These are phyloP conservation scores for Dryas alaskensis DNA, from an alignment of 306 rosid genomes.

Conservation along the genomic window DNA sequence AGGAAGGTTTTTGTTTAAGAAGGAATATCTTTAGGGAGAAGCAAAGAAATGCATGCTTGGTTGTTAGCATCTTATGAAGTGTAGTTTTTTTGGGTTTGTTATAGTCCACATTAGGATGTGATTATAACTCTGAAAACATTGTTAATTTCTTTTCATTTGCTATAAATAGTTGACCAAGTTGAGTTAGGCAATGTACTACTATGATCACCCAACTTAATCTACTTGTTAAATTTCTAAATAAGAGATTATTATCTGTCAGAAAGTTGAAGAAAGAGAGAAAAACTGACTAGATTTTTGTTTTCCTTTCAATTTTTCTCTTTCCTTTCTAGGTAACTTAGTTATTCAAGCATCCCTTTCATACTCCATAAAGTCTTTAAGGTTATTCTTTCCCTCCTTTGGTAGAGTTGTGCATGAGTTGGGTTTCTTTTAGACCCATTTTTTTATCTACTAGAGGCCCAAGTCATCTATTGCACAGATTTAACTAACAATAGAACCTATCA, in stretches of 20 bases:
- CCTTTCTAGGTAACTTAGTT: constrained; percentile 32
- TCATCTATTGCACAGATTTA: background rate
- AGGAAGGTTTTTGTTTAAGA: constrained; percentile 30
- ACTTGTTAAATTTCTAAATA: constrained; percentile 10
- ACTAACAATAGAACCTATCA: background rate
- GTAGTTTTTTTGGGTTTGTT: constrained; percentile 14
- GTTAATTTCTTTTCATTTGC: background rate
- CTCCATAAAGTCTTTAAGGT: constrained; percentile 19
- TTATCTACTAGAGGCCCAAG: background rate
- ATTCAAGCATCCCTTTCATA: constrained; percentile 36
- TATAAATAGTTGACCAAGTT: constrained; percentile 1
- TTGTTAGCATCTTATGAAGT: constrained; percentile 30
- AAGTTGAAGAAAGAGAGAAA: constrained; percentile 33
- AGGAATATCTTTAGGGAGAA: constrained; percentile 69
- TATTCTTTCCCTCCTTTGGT: constrained; percentile 53
- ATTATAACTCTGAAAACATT: constrained; percentile 14
- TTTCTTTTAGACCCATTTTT: background rate
- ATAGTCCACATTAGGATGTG: constrained; percentile 21
- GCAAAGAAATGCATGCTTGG: constrained; percentile 49
- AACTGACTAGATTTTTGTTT: constrained; percentile 10
- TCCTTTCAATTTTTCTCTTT: background rate
- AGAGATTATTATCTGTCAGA: constrained; percentile 28
- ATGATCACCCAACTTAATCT: background rate
- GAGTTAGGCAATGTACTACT: background rate
- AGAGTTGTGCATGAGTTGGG: constrained; percentile 14